phyloP scores from a whole-genome alignment of 176 grass and related monocot genomes.

The Tillandsia leiboldiana region DNA sequence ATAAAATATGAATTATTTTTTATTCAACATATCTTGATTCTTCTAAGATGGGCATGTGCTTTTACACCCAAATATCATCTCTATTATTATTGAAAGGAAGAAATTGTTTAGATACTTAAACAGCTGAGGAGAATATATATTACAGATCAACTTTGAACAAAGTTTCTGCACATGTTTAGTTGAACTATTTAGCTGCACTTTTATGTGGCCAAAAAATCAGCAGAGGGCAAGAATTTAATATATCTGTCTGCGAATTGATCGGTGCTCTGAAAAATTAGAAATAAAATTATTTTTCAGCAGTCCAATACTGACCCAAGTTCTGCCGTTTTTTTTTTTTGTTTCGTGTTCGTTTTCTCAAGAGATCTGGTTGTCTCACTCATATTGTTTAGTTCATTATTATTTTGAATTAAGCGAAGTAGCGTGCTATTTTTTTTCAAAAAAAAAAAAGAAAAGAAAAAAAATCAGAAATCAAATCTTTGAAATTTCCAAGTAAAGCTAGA shows the following conservation, averaged over 20 bases:
- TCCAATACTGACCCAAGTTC: no score
- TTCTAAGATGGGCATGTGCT: not conserved
- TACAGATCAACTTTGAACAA: not conserved
- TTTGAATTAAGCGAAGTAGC: no score
- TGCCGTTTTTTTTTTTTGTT: no score
- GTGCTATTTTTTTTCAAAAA: no score
- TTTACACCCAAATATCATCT: not conserved
- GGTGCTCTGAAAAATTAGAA: no score
- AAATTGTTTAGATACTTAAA: not conserved
- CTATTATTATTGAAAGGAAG: not conserved
- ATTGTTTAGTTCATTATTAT: no score
- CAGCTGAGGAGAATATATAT: not conserved
- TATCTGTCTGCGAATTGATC: no score
- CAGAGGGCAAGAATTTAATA: no score
- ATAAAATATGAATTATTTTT: not conserved
- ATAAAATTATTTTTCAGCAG: no score
- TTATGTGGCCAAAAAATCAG: not conserved
- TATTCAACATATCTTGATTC: not conserved
- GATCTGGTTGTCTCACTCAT: no score
- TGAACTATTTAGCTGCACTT: no score
- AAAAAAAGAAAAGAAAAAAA: not conserved
- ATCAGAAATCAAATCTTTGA: not conserved
- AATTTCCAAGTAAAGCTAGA: not conserved
- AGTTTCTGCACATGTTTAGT: not conserved
- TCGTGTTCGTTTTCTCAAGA: no score